phyloP scores from a whole-genome alignment of 176 grass and related monocot genomes.

The Hordeum marinum region DNA sequence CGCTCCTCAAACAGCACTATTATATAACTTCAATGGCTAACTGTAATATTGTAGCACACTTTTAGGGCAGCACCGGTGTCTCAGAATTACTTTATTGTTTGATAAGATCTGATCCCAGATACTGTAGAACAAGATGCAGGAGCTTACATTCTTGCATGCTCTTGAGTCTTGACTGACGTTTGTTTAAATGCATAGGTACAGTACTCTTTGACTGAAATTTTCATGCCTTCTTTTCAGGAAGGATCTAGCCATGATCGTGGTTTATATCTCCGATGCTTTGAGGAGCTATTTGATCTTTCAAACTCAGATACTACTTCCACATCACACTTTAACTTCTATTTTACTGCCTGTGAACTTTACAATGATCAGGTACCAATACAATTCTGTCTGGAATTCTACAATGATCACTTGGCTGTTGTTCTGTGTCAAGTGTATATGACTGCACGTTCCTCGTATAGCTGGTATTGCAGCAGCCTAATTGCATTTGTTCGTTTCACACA shows the following conservation, averaged over 20 bases:
- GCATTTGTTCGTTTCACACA: conserved; percentile 33
- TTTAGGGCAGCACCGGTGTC: not conserved
- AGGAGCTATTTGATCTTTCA: conserved; percentile 96
- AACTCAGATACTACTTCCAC: conserved; percentile 90
- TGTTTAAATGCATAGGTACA: conserved; percentile 20
- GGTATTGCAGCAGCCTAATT: not conserved
- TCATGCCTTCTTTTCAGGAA: conserved; percentile 65
- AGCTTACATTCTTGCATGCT: not conserved
- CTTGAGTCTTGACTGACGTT: conserved; percentile 19
- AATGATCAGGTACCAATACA: conserved; percentile 81
- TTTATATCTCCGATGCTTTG: conserved; percentile 84
- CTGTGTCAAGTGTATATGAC: conserved; percentile 17
- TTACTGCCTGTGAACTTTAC: conserved; percentile 94
- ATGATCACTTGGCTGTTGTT: no score
- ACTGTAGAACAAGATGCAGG: not conserved
- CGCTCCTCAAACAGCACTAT: not conserved
- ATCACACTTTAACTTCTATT: conserved; percentile 82
- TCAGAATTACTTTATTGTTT: conserved; percentile 19
- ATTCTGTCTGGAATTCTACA: no score
- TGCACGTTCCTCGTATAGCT: not conserved
- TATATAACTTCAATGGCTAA: not conserved
- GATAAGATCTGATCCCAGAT: not conserved
- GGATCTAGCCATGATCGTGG: conserved; percentile 94
- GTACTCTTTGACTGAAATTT: conserved; percentile 1
- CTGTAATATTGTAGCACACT: not conserved